phyloP scores from a whole-genome alignment of 2,329 filamentous ascomycete species.

The Neurospora crassa region DNA sequence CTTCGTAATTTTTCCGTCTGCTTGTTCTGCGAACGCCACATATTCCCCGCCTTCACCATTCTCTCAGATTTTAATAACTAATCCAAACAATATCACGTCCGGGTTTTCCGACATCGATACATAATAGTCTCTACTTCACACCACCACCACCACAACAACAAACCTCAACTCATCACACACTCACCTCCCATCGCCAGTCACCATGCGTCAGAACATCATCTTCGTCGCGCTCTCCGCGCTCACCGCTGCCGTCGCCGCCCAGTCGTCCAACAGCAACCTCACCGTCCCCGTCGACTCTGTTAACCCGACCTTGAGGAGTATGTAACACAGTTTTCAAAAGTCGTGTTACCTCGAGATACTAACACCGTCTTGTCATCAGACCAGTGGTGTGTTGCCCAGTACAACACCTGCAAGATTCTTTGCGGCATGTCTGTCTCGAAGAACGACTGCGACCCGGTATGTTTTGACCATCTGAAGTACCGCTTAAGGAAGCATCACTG shows the following conservation, averaged over 20 bases:
- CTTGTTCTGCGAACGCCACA: background rate
- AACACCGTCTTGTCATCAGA: conserved; percentile 25
- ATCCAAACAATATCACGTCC: background rate
- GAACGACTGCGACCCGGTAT: conserved; percentile 39
- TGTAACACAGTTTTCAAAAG: conserved; percentile 12
- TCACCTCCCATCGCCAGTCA: conserved; percentile 13
- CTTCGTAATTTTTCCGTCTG: background rate
- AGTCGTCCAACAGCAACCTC: conserved; percentile 27
- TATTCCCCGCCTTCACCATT: background rate
- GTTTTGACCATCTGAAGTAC: conserved; percentile 16
- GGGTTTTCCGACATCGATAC: background rate
- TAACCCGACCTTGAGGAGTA: conserved; percentile 28
- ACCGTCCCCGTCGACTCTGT: conserved; percentile 32
- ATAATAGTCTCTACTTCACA: conserved; percentile 1
- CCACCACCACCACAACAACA: background rate
- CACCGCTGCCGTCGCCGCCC: conserved; percentile 30
- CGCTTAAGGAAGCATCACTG: conserved; percentile 2
- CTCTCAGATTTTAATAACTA: conserved; percentile 1
- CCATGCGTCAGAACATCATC: conserved; percentile 32
- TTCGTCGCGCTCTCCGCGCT: conserved; percentile 35
- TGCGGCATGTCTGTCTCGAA: conserved; percentile 29
- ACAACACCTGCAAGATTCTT: conserved; percentile 39
- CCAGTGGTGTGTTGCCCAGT: conserved; percentile 42
- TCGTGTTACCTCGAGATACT: conserved; percentile 1
- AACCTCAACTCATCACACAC: background rate